These are phyloP conservation scores for Oryza meyeriana DNA, from an alignment of 176 grass and related monocot species.

Conservation along the genomic window DNA sequence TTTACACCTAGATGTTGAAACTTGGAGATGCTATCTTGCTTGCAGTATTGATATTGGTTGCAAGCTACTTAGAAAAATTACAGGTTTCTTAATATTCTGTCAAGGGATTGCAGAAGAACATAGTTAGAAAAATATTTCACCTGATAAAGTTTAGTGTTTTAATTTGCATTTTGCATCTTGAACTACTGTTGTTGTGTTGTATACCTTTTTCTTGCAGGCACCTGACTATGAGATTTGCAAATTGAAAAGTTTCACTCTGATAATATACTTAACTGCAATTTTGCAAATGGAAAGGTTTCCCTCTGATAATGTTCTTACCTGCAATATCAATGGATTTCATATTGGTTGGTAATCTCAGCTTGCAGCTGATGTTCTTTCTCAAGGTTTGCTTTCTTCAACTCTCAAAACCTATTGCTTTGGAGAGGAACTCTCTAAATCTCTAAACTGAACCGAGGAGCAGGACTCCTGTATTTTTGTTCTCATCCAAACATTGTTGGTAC, in stretches of 20 bases:
- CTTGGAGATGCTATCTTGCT: background rate
- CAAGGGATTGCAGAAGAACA: background rate
- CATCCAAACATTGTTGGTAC: background rate
- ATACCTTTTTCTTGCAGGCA: slow-evolving; percentile 4
- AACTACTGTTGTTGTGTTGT: background rate
- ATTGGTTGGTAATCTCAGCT: background rate
- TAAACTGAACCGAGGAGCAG: background rate
- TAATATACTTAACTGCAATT: background rate
- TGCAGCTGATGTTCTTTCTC: background rate
- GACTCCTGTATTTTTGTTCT: background rate
- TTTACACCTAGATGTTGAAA: slow-evolving; percentile 19
- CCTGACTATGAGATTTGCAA: background rate
- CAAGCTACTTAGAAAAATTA: background rate
- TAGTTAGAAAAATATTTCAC: background rate
- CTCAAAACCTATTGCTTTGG: background rate
- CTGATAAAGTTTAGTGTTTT: background rate
- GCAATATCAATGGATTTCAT: slow-evolving; percentile 10
- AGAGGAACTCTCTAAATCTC: background rate
- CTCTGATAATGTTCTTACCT: background rate
- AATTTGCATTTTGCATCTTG: background rate
- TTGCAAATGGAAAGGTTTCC: slow-evolving; percentile 6
- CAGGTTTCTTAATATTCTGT: background rate
- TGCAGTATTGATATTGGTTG: background rate
- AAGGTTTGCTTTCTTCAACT: background rate
- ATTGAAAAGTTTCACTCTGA: background rate